Base-by-base conservation (phyloP, 179 eudicot genomes). In the Amaranthus tricolor region DNA sequence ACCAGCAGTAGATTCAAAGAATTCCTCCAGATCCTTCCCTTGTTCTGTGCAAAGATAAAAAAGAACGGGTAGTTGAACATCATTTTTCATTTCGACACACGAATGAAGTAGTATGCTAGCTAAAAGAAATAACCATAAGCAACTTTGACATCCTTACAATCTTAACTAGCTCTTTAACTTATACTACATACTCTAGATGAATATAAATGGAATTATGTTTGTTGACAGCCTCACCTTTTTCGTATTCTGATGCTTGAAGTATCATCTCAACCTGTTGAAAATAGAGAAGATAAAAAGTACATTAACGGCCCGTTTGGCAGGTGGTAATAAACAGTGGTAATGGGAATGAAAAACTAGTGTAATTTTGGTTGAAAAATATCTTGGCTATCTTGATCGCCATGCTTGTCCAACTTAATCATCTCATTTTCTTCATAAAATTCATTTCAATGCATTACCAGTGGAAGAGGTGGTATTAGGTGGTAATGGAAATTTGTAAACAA, bases 211-310 rank as follows among this genome's bases (percentile, higher is more conserved):
- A 31, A 31, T 31, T 14, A 62, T 44, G 58, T 17, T 44, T 66
- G 51, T 72, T 51, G 16, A 50, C 51, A 72, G 6, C 40, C 77
- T 77, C 78, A 93, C 97, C 99, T 68, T 85, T 94, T 85, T 95
- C 99, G 81, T 95, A 95, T 84, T 95, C 97, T 80, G 79, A 85
- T 15, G 97, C 99, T 80, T 95, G 99, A 83, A 95, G 97, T 81
- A 90, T 92, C 99, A 94, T 94, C 85, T 95, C 99, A 84, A 90
- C 86, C 99, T 95, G 88, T 73, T 65, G 56, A 53, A 44, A 76
- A 24, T 71, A 47, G 16, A 72, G 71, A 40, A 19, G 73, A 51
- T 59, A 66, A 31, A 59, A 12, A 19, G 47, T 52, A 51, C 47
- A 68, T 81, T 64, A n/a, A n/a, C n/a, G n/a, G n/a, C n/a, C n/a